Conservation (phyloP, 176 grass and related monocot genomes). For the Typha latifolia region DNA sequence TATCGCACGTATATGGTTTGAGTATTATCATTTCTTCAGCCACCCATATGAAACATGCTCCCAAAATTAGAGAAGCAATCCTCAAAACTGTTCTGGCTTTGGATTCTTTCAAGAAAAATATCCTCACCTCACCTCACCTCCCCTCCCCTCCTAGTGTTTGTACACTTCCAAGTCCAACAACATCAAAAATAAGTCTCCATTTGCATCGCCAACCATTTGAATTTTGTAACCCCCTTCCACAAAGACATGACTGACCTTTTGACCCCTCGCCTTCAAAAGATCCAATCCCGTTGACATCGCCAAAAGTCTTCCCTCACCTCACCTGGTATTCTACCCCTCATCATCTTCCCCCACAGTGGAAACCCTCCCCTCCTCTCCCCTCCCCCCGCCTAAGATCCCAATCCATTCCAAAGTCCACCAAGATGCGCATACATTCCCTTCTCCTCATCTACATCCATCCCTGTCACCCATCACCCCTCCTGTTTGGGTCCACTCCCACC, state of each 20-base stretch:
- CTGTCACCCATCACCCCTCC: conserved; percentile 36
- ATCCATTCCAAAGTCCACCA: background rate
- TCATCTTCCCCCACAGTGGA: background rate
- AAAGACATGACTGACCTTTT: conserved; percentile 27
- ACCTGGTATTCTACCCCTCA: background rate
- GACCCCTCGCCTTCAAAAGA: conserved; percentile 10
- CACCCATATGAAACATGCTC: no score
- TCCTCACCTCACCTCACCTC: no score
- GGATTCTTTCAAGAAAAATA: no score
- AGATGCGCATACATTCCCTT: no score
- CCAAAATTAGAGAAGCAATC: no score
- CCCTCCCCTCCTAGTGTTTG: no score
- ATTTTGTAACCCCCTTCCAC: conserved; percentile 9
- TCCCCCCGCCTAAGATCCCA: conserved; percentile 3
- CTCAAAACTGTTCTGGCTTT: no score
- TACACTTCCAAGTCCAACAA: no score
- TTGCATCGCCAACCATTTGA: background rate
- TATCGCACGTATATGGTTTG: no score
- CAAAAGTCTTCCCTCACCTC: background rate
- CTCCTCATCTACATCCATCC: conserved; percentile 7
- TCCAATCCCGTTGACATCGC: conserved; percentile 29
- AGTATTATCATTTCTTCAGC: no score
- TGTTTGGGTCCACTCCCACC: background rate
- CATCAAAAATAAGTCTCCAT: background rate
- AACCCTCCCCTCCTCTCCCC: conserved; percentile 12